phyloP scores from a whole-genome alignment of 352 stramenopile species.

The Globisporangium sylvaticum region DNA sequence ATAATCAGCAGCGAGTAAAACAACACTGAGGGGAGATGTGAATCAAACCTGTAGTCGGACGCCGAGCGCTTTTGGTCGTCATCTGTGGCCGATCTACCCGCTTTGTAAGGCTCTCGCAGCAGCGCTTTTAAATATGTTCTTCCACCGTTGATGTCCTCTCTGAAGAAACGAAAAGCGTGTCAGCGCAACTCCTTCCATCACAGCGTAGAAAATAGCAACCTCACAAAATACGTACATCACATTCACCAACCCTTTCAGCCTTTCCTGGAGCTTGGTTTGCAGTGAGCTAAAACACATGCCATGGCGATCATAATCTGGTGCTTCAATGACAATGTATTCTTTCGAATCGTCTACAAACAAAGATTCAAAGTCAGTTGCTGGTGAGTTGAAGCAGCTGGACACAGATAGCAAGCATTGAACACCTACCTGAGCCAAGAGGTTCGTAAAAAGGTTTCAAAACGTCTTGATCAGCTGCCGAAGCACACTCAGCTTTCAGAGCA shows the following conservation, averaged over 20 bases:
- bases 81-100: not conserved
- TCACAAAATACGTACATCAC: constrained; percentile 3
- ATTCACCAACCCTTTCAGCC: not conserved
- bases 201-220: not conserved
- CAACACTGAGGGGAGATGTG: too few species aligned
- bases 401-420: constrained; percentile 15
- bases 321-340: constrained; percentile 28
- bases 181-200: not conserved
- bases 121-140: constrained; percentile 1
- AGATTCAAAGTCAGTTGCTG: not conserved
- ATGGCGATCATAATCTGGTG: constrained; percentile 23
- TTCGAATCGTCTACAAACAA: constrained; percentile 27
- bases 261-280: constrained; percentile 17
- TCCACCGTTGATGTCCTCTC: constrained; percentile 1
- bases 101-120: constrained; percentile 1
- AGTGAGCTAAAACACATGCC: constrained; percentile 13
- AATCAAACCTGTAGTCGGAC: constrained; percentile 5
- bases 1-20: too few species aligned
- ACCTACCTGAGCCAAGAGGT: constrained; percentile 10
- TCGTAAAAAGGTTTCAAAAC: constrained; percentile 14
- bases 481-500: not conserved
- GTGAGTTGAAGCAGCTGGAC: not conserved
- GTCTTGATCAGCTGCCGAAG: constrained; percentile 6
- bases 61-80: constrained; percentile 9
- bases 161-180: not conserved